These are phyloP conservation scores for Cyclocybe cylindracea DNA, from an alignment of 768 basidiomycete species.

Conservation along the genomic window DNA sequence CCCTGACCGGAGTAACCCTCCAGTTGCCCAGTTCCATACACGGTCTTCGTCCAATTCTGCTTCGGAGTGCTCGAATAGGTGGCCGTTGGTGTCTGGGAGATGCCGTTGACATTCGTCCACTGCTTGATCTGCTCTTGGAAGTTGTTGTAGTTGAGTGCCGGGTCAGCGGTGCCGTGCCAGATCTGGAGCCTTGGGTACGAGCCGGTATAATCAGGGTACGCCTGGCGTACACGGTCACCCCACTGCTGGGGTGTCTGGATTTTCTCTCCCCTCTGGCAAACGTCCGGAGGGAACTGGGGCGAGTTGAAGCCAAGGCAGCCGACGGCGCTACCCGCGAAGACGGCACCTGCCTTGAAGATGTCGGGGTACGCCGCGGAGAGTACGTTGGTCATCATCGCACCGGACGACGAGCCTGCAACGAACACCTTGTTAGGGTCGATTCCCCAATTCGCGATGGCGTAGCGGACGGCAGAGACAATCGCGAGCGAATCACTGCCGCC, in stretches of 20 bases:
- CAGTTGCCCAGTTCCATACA: slow-evolving; percentile 38
- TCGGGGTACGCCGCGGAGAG: slow-evolving; percentile 57
- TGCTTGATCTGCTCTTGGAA: slow-evolving; percentile 55
- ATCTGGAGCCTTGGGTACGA: slow-evolving; percentile 50
- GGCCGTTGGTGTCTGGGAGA: slow-evolving; percentile 38
- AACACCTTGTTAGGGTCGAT: slow-evolving; percentile 49
- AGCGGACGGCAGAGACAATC: slow-evolving; percentile 46
- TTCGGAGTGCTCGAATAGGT: slow-evolving; percentile 42
- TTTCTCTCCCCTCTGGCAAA: slow-evolving; percentile 35
- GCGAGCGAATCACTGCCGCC: slow-evolving; percentile 55
- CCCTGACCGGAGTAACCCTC: too few species aligned
- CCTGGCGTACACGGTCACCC: slow-evolving; percentile 41
- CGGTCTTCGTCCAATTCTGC: slow-evolving; percentile 46
- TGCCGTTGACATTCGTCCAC: slow-evolving; percentile 57
- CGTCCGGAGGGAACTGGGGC: slow-evolving; percentile 46
- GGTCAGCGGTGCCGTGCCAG: slow-evolving; percentile 62
- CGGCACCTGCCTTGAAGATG: slow-evolving; percentile 48
- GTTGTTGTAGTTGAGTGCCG: slow-evolving; percentile 50
- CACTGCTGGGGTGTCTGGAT: too few species aligned
- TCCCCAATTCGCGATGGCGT: slow-evolving; percentile 47
- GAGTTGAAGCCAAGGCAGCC: too few species aligned
- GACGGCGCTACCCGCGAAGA: slow-evolving; percentile 39
- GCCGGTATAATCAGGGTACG: slow-evolving; percentile 57
- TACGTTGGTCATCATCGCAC: slow-evolving; percentile 64
- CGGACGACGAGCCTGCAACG: slow-evolving; percentile 54